Base-by-base conservation (phyloP, 108 stramenopile genomes). In the Cyclotella atomus region DNA sequence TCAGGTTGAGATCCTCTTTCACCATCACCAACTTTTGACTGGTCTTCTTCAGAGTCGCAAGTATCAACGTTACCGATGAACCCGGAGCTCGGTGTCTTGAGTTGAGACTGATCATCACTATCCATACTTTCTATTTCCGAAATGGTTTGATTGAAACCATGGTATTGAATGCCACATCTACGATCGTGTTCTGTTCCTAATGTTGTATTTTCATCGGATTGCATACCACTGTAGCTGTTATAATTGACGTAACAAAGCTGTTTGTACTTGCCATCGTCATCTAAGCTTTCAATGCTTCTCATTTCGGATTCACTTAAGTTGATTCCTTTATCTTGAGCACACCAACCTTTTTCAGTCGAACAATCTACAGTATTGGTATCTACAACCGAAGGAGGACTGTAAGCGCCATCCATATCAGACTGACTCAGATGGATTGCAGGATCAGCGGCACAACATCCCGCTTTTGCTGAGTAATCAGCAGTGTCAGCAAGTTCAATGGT, bases 201-300 rank as follows among this genome's bases (percentile, higher is more conserved):
- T n/a, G n/a, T n/a, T n/a, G 47, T 49, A 49, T 10, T n/a, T 49
- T 9, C n/a, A n/a, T 49, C 47, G n/a, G 47, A 49, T 49, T 49
- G 12, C 38, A 12, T 41, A 9, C 9, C 9, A 41, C 12, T 41
- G 38, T 9, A 41, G 7, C 47, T 30, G 56, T 12, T 0, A 30
- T 30, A 32, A 19, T 32, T 23, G 20, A 52, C 52, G 21, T 52
- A 52, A 52, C 52, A 52, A 19, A 55, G 3, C 17, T 55, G 24
- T 7, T 30, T 57, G 29, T 29, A 30, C 29, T 57, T 30, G 30
- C 30, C 56, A 57, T 57, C 56, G 29, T 57, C 29, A 2, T 12
- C 56, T 10, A 32, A 7, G 56, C 56, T 32, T 30, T 57, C 56
- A 14, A 57, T 32, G 32, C 56, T 57, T 15, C 32, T 57, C 56